These are phyloP conservation scores for Acer saccharum DNA, from an alignment of 345 rosid species.

Conservation along the genomic window DNA sequence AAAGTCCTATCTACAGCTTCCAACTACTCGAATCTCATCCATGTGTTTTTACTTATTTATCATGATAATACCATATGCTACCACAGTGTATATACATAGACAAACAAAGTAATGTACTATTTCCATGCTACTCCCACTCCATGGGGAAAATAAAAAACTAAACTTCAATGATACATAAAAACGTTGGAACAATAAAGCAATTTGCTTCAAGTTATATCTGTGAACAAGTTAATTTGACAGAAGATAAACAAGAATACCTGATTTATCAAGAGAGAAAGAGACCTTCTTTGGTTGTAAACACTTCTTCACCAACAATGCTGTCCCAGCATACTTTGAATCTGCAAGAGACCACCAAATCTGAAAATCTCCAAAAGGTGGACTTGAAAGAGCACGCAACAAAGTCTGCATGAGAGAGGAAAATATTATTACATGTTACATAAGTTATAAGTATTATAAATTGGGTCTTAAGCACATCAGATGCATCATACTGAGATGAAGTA, in stretches of 20 bases:
- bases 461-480: not conserved
- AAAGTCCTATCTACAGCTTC: not conserved
- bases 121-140: not conserved
- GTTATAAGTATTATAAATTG: not conserved
- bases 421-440: not conserved
- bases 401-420: slow-evolving; percentile 48
- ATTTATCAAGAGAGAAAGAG: slow-evolving; percentile 67
- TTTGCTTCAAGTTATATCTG: not conserved
- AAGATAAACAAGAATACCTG: slow-evolving; percentile 48
- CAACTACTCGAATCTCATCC: not conserved
- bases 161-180: not conserved
- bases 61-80: not conserved
- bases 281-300: slow-evolving; percentile 65
- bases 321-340: slow-evolving; percentile 96
- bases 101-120: not conserved
- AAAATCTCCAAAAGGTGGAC: slow-evolving; percentile 73
- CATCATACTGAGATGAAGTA: not conserved
- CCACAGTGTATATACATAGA: not conserved
- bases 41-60: not conserved
- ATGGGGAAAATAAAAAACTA: not conserved
- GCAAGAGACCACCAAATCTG: slow-evolving; percentile 97
- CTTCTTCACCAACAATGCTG: slow-evolving; percentile 85
- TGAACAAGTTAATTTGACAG: not conserved
- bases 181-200: not conserved
- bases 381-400: slow-evolving; percentile 75